Conservation (phyloP, 2,329 filamentous ascomycete species). For the Sphaceloma murrayae region DNA sequence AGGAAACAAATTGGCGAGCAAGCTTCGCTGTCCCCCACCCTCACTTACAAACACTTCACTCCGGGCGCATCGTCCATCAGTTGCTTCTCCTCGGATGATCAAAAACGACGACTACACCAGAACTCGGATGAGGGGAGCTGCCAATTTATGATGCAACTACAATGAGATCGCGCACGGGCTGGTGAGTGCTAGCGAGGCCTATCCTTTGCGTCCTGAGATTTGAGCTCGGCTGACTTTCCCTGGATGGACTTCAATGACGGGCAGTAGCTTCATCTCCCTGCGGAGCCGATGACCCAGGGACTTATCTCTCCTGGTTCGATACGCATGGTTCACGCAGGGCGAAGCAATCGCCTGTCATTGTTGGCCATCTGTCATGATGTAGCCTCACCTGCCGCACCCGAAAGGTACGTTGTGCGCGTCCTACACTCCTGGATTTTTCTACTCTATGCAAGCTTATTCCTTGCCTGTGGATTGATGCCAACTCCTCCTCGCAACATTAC, state of each 20-base stretch:
- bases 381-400: conserved; percentile 29
- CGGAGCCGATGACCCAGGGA: not conserved
- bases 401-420: conserved; percentile 22
- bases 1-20: not conserved
- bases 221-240: conserved; percentile 24
- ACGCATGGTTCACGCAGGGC: not conserved
- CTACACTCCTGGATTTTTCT: no score
- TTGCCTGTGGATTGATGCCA: not conserved
- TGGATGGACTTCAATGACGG: conserved; percentile 11
- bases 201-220: not conserved
- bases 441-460: no score
- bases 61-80: no score
- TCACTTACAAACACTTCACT: no score
- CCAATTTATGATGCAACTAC: not conserved
- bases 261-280: conserved; percentile 16
- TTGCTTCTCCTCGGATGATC: no score
- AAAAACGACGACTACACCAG: not conserved
- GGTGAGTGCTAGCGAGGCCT: conserved; percentile 25
- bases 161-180: conserved; percentile 27
- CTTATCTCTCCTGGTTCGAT: not conserved
- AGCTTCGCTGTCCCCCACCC: no score
- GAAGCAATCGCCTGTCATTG: conserved; percentile 8
- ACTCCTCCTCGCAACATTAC: conserved; percentile 10
- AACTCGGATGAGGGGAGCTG: no score
- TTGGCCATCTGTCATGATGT: conserved; percentile 15